Evolutionary conservation across 2,329 filamentous ascomycete species (phyloP).

Genomic region (Botrytis medusae): DNA sequence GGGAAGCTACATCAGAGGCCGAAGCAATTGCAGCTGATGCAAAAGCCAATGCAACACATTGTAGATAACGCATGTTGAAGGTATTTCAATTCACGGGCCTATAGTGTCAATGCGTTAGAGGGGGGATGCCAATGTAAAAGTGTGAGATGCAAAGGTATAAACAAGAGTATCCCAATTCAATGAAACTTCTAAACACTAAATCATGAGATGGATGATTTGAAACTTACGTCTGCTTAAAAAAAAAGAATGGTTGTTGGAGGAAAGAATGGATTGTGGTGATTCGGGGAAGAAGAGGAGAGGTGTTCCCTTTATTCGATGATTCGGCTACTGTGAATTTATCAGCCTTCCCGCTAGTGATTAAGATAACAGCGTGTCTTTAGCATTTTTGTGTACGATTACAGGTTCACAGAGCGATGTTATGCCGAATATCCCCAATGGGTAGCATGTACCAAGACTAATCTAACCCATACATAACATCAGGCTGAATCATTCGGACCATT

Average conservation of each 20-base stretch:
- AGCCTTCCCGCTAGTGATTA: constrained; percentile 20
- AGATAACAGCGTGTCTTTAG: constrained; percentile 24
- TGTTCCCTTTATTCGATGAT: constrained; percentile 31
- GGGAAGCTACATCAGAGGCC: constrained; percentile 78
- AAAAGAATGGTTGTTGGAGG: constrained; percentile 6
- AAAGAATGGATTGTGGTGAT: constrained; percentile 14
- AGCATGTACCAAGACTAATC: neutral
- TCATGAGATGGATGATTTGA: neutral
- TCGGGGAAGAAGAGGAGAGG: constrained; percentile 29
- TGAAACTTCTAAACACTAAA: neutral
- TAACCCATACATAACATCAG: neutral
- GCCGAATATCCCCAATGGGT: neutral
- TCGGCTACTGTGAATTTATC: constrained; percentile 24
- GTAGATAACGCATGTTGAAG: constrained; percentile 39
- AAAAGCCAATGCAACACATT: constrained; percentile 38
- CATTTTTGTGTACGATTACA: neutral
- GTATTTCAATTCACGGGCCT: constrained; percentile 21
- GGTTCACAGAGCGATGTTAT: neutral
- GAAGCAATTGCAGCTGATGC: constrained; percentile 54
- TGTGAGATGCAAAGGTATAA: neutral
- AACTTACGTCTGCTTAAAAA: constrained; percentile 23
- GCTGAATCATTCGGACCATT: neutral
- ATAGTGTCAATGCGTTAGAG: constrained; percentile 24
- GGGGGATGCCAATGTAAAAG: neutral
- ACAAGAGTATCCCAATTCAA: neutral